Conservation (phyloP, 2,329 filamentous ascomycete genomes). For the Elsinoe arachidis region DNA sequence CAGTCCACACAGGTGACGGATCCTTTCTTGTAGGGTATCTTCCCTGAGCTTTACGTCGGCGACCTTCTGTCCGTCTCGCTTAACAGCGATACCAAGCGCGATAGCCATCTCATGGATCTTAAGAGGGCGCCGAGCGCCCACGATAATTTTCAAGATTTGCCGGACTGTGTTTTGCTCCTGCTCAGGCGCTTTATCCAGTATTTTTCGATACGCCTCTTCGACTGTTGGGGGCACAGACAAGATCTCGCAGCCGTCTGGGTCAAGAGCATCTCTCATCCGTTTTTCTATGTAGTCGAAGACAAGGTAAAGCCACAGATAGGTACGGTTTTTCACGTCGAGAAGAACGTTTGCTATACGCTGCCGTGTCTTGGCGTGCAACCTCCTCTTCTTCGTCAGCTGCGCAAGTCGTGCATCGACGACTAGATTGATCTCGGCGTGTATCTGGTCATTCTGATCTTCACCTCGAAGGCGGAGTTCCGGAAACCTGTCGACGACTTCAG, state of each 20-base stretch:
- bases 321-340: conserved; percentile 21
- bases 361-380: too few species aligned
- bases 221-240: conserved; percentile 21
- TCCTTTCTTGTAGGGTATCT: background rate
- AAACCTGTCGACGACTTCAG: background rate
- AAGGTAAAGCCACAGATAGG: conserved; percentile 26
- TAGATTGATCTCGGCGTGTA: conserved; percentile 15
- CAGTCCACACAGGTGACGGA: conserved; percentile 21
- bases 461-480: conserved; percentile 12
- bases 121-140: conserved; percentile 23
- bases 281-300: conserved; percentile 19
- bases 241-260: conserved; percentile 12
- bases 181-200: conserved; percentile 15
- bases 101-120: conserved; percentile 21
- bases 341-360: too few species aligned
- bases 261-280: conserved; percentile 14
- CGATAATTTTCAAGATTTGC: conserved; percentile 22
- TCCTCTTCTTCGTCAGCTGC: background rate
- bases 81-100: conserved; percentile 17
- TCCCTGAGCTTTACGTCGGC: conserved; percentile 1
- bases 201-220: conserved; percentile 24
- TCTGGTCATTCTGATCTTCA: conserved; percentile 16
- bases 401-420: background rate
- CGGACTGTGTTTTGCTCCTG: conserved; percentile 8
- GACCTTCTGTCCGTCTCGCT: too few species aligned